Evolutionary conservation across 73 alveolate genomes (phyloP), one percentile per base, ranked within the genome.

Genomic region (Paramecium octaurelia): DNA sequence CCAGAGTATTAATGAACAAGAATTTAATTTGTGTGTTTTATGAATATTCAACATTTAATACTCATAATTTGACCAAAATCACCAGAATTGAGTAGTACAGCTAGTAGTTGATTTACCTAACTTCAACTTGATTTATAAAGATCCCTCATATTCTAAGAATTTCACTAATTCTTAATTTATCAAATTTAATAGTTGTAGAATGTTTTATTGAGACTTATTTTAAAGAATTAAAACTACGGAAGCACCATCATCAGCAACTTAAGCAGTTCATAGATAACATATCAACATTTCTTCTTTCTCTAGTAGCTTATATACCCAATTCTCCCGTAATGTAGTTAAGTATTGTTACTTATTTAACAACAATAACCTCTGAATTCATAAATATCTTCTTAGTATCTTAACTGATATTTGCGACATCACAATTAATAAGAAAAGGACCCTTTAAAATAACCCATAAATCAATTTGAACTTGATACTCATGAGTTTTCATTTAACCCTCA

Each of bases 361-460:
- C 97, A 36, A 98, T 98, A 14, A 97, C 97, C 86, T 98, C 99
- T 14, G 71, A 31, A 92, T 97, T 97, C 20, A 95, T 87, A 64
- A 97, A 83, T 12, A 97, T 97, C 8, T 93, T 89, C 40, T 92
- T 43, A 75, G 97, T 93, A 5, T 93, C 98, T 31, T 89, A 80
- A 23, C 96, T 70, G 95, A 97, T 93, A 29, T 92, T 94, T 20
- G 93, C 86, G n/a, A 98, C 60, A 93, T 97, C 99, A 75, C 97
- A 93, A 29, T 99, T 99, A 18, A 98, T 86, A 60, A 98, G 70
- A 76, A 98, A 94, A 4, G 99, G 99, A 1, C 99, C 98, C 75
- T 97, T 97, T 69, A 97, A 95, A 34, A 98, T 86, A 11, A 99
- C 95, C 99, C 99, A 98, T 24, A 98, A 95, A 38, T 99, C 97